Base-by-base conservation (phyloP, 2,329 filamentous ascomycete genomes). In the Cordyceps militaris region DNA sequence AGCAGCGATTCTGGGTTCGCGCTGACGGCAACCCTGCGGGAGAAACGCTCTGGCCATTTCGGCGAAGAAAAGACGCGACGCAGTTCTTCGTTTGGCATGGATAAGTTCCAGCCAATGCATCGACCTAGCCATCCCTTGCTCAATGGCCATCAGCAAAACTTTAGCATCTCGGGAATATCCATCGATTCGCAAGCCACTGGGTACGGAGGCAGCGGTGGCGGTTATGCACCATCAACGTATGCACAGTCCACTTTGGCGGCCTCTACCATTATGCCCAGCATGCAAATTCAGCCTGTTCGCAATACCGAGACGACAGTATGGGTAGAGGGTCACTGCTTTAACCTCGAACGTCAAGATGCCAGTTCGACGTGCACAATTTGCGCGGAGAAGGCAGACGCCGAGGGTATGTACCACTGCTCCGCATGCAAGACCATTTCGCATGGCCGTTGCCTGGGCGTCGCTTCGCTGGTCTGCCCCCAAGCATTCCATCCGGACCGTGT, bases 31-130 rank as follows among this genome's bases (percentile, higher is more conserved):
- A 96, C 90, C 4, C 77, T 99, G 58, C 85, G 91, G 32, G 94
- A 97, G 73, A 99, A 97, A 76, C 84, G 93, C 53, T 97, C 94
- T 3, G 92, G 89, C 1, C 91, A 97, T 69, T 96, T 97, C 64
- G 70, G 71, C n/a, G 89, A 94, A 66, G 84, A 87, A 61, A 75
- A 80, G 63, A 88, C 88, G n/a, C 84, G 92, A 60, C 84, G 93
- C 63, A 97, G 92, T 74, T 96, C 92, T n/a, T 96, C 92, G 1
- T 95, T 96, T 71, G 89, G 87, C 30, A 79, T 92, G 67, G 89
- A 90, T 64, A 86, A 85, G 69, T 81, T 85, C 63, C 80, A 79
- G 38, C 83, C 85, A 1, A 73, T 87, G 21, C 82, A 89, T 63
- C 80, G 87, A 43, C 87, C 88, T 5, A 89, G 83, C 69, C 75